Percentiles rank a stretch among this genome's conserved stretches.
phyloP scores from a whole-genome alignment of 192 early-diverging fungal species.

The Bifiguratus adelaidae region DNA sequence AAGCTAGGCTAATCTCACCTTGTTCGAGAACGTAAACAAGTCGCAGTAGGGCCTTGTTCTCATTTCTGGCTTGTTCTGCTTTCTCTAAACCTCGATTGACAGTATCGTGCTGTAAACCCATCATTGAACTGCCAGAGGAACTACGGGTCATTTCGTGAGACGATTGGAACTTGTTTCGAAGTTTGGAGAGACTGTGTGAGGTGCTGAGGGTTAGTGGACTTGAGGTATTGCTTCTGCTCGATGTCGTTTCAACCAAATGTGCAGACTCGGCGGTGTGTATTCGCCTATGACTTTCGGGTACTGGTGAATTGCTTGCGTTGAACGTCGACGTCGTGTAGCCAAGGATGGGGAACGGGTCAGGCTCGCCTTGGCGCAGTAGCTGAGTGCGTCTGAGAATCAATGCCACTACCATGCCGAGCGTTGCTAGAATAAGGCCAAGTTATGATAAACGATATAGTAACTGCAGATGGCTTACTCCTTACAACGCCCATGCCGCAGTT shows the following conservation, averaged over 20 bases:
- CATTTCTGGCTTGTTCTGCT: constrained; percentile 10
- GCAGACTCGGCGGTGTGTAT: too few species aligned
- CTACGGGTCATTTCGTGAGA: neutral
- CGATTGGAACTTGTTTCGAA: neutral
- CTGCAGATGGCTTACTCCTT: constrained; percentile 20
- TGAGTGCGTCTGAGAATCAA: constrained; percentile 44
- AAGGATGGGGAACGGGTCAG: constrained; percentile 27
- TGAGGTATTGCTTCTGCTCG: too few species aligned
- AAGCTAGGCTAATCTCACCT: constrained; percentile 2
- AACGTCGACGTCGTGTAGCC: too few species aligned
- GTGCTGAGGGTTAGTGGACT: too few species aligned
- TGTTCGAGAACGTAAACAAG: constrained; percentile 44
- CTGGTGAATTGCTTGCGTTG: too few species aligned
- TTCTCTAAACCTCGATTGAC: constrained; percentile 9
- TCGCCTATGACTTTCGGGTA: too few species aligned
- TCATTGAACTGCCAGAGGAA: neutral
- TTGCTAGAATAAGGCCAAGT: constrained; percentile 14
- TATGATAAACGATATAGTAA: neutral
- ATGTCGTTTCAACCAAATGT: too few species aligned
- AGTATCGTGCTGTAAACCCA: neutral
- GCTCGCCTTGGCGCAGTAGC: constrained; percentile 16
- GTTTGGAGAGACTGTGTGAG: neutral
- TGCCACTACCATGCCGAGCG: constrained; percentile 46
- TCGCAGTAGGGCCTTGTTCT: constrained; percentile 37
- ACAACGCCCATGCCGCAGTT: constrained; percentile 59